Evolutionary conservation across 495 filamentous ascomycete genomes (phyloP), one percentile per base, ranked within the genome.

Genomic region (Cladorrhinum samala): DNA sequence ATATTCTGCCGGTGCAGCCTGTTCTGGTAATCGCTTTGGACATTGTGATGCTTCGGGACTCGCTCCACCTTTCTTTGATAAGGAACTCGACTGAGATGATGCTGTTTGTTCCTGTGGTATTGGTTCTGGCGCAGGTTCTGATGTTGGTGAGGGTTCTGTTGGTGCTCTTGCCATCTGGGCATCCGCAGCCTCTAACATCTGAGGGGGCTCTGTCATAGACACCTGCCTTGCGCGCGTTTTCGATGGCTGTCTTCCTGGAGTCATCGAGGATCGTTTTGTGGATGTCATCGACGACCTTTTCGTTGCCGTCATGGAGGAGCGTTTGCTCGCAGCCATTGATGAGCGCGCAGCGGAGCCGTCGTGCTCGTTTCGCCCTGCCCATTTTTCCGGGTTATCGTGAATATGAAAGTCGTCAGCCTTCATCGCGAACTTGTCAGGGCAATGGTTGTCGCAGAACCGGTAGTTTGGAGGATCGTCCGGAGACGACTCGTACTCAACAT

Each of bases 401-500:
- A 66, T 53, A 7, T 45, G 43, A 52, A 68, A 66, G 18, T 68
- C 60, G 11, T 62, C 56, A 9, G 65, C 60, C 14, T 54, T 48
- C 17, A 68, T 64, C 42, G 65, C 58, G 19, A 55, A 58, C 56
- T 64, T 57, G 27, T 68, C 65, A 2, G 65, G 65, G 39, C 65
- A 68, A 18, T 25, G 19, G 19, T 54, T 45, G 37, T 68, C 63
- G 33, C 65, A 68, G 24, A 64, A 68, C 3, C 20, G 42, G 41
- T 68, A 68, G 16, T 60, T 25, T 1, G 47, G 50, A 7, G 65
- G 65, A 24, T 55, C 50, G 19, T 68, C 65, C 1, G 65, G 58
- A 6, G 65, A 68, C 3, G 65, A 68, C 3, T 48, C 36, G 52
- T 68, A 68, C 25, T 68, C 65, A n/a, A 68, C 25, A 39, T 68